These are phyloP conservation scores for Phoma herbarum DNA, from an alignment of 2,329 filamentous ascomycete species.

Conservation along the genomic window DNA sequence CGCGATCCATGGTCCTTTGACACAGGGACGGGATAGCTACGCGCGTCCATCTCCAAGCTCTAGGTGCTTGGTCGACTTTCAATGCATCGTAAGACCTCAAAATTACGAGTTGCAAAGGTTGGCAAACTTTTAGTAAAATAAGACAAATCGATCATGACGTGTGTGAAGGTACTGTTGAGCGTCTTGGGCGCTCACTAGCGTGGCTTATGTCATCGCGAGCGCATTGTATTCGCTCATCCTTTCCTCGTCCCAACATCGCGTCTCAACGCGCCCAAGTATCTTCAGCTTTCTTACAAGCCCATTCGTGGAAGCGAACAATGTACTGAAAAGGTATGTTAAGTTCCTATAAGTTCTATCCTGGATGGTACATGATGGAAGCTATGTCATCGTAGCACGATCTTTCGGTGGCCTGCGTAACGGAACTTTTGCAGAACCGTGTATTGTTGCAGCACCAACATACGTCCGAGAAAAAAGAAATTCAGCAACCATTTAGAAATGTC, in stretches of 20 bases:
- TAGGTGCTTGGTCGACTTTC: background rate
- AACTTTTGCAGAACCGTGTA: background rate
- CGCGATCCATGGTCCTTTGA: background rate
- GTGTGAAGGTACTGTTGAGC: background rate
- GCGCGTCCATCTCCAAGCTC: background rate
- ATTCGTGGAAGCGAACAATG: background rate
- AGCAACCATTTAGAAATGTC: background rate
- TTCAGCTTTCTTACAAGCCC: no score
- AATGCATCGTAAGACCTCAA: background rate
- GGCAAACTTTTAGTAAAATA: background rate
- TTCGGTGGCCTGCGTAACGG: background rate
- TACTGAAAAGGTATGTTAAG: background rate
- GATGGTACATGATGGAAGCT: background rate
- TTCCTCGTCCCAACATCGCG: background rate
- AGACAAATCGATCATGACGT: background rate
- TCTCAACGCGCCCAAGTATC: background rate
- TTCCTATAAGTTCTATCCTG: background rate
- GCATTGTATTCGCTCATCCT: background rate
- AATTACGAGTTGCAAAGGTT: background rate
- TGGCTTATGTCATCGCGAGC: background rate
- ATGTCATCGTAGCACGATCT: background rate
- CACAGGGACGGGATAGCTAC: background rate
- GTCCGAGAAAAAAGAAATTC: background rate
- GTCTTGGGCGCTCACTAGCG: background rate
- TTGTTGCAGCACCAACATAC: background rate